Conservation (phyloP, 768 basidiomycete species). For the Mycena leptocephala region DNA sequence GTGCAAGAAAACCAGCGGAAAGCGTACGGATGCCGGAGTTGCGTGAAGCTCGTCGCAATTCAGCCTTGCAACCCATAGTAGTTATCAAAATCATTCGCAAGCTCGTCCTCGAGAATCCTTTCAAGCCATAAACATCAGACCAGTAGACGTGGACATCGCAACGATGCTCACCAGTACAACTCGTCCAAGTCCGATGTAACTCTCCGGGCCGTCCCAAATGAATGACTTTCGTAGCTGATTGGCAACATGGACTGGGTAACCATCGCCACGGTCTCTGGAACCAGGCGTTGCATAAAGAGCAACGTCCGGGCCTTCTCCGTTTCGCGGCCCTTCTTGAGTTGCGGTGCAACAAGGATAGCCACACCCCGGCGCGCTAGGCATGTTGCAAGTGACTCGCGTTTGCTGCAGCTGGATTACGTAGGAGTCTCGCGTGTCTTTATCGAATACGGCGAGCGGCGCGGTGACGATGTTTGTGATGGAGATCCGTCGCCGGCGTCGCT, state of each 20-base stretch:
- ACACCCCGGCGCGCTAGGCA: constrained; percentile 7
- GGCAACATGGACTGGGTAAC: not conserved
- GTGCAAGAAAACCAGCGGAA: too few relatives aligned
- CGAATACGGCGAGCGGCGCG: constrained; percentile 4
- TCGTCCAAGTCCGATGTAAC: constrained; percentile 13
- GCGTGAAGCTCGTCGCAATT: too few relatives aligned
- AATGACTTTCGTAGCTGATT: not conserved
- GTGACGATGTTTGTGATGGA: constrained; percentile 16
- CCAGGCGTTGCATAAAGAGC: constrained; percentile 6
- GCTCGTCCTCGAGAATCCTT: constrained; percentile 13
- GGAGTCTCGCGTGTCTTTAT: not conserved
- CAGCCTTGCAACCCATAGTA: constrained; percentile 16
- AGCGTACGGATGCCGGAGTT: too few relatives aligned
- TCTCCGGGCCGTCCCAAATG: not conserved
- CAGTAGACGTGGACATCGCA: not conserved
- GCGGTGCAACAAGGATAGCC: not conserved
- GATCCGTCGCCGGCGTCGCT: not conserved
- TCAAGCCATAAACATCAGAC: not conserved
- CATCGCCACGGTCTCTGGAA: not conserved
- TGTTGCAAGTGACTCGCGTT: not conserved
- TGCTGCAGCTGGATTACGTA: not conserved
- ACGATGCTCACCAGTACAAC: constrained; percentile 14
- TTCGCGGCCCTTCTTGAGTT: not conserved
- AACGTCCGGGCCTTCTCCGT: not conserved
- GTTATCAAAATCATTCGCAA: constrained; percentile 13